phyloP scores from a whole-genome alignment of 352 stramenopile species.

The Phytophthora europaea region DNA sequence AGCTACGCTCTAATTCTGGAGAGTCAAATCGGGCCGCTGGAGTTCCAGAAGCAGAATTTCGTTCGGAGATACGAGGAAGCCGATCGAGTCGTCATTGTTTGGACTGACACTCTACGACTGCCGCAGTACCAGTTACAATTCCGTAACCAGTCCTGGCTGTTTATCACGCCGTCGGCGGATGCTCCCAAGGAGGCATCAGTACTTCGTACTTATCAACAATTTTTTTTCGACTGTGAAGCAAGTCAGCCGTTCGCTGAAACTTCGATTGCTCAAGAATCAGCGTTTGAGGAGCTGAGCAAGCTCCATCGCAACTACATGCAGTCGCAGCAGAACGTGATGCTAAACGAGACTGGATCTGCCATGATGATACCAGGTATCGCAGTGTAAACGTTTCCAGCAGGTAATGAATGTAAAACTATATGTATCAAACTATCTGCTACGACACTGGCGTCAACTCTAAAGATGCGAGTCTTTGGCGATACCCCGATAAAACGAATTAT shows the following conservation, averaged over 20 bases:
- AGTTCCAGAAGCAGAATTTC: slow-evolving; percentile 40
- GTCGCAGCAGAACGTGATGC: slow-evolving; percentile 18
- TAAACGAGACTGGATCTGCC: slow-evolving; percentile 8
- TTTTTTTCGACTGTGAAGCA: slow-evolving; percentile 22
- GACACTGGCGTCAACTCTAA: too few species aligned
- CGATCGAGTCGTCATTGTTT: slow-evolving; percentile 37
- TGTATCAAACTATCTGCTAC: too few species aligned
- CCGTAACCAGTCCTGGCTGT: slow-evolving; percentile 34
- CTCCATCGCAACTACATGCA: slow-evolving; percentile 23
- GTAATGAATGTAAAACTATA: too few species aligned
- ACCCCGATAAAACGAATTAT: too few species aligned
- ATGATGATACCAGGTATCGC: not conserved
- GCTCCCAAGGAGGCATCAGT: slow-evolving; percentile 15
- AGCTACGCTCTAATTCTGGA: slow-evolving; percentile 31
- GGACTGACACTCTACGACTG: slow-evolving; percentile 23
- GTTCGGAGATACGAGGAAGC: slow-evolving; percentile 34
- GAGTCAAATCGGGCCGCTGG: slow-evolving; percentile 23
- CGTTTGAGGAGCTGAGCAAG: slow-evolving; percentile 28
- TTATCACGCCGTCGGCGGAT: slow-evolving; percentile 24
- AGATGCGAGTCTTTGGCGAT: too few species aligned
- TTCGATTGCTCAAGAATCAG: slow-evolving; percentile 6
- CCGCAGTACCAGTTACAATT: slow-evolving; percentile 35
- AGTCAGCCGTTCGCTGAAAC: not conserved
- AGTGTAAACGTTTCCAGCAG: not conserved
- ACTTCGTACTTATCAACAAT: slow-evolving; percentile 25